These are phyloP conservation scores for Rhodotorula sp. DNA, from an alignment of 1,284 basidiomycete species.

Conservation along the genomic window DNA sequence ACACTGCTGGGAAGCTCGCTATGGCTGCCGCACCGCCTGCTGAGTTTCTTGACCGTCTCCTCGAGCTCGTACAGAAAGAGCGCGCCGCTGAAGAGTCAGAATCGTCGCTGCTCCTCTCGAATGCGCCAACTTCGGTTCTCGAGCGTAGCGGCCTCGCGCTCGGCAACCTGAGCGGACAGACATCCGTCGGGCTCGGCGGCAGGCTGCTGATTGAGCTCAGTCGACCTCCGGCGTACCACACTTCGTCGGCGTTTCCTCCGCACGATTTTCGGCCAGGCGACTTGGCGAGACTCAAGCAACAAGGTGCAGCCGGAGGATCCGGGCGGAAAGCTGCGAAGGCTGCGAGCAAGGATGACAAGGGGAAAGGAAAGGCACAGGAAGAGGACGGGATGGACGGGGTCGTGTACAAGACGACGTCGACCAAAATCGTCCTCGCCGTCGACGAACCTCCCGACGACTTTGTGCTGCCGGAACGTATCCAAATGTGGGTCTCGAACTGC, in stretches of 20 bases:
- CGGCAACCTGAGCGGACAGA: constrained; percentile 3
- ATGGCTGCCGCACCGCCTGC: constrained; percentile 9
- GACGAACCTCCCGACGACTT: constrained; percentile 26
- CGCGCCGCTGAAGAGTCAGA: constrained; percentile 17
- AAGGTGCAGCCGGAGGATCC: background rate
- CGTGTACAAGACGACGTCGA: constrained; percentile 38
- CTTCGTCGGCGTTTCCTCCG: constrained; percentile 14
- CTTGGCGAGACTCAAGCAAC: constrained; percentile 7
- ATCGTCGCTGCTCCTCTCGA: constrained; percentile 17
- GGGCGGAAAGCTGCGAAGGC: background rate
- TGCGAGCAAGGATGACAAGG: constrained; percentile 1
- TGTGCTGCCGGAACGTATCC: constrained; percentile 31
- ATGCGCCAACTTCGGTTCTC: constrained; percentile 12
- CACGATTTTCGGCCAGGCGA: constrained; percentile 42
- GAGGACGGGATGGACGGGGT: constrained; percentile 37
- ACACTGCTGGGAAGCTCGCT: background rate
- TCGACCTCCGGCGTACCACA: constrained; percentile 20
- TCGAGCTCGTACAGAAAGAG: constrained; percentile 19
- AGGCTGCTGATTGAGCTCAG: constrained; percentile 40
- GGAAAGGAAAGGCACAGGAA: constrained; percentile 21
- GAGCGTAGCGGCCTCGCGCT: constrained; percentile 13
- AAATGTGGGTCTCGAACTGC: constrained; percentile 17
- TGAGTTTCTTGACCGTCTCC: constrained; percentile 18
- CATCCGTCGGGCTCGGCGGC: constrained; percentile 40
- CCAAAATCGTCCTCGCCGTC: constrained; percentile 40